Evolutionary conservation across 352 stramenopile genomes (phyloP).

Genomic region (Elongisporangium prolatum): DNA sequence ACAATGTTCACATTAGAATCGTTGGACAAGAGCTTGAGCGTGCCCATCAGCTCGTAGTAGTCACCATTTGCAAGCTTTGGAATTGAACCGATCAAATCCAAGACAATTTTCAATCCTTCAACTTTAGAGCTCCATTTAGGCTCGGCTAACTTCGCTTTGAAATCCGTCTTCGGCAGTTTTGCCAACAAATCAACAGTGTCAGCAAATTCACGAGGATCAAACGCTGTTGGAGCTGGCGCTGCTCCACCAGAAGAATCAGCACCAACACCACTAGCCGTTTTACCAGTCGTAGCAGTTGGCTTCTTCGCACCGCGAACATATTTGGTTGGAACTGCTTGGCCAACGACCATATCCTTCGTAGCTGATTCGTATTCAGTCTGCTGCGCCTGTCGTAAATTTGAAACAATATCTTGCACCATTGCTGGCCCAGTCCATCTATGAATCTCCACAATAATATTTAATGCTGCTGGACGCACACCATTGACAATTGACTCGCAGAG

Average conservation of each 20-base stretch:
- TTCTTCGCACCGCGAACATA: slow-evolving; percentile 61
- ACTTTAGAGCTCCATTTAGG: slow-evolving; percentile 89
- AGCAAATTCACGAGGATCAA: slow-evolving; percentile 82
- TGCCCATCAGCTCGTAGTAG: slow-evolving; percentile 84
- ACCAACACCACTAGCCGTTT: slow-evolving; percentile 4
- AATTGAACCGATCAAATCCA: slow-evolving; percentile 74
- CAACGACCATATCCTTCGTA: slow-evolving; percentile 66
- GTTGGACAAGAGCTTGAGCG: slow-evolving; percentile 70
- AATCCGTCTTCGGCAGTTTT: slow-evolving; percentile 77
- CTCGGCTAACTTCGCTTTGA: slow-evolving; percentile 63
- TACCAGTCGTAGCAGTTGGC: slow-evolving; percentile 10
- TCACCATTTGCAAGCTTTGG: slow-evolving; percentile 84
- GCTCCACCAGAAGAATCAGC: slow-evolving; percentile 4
- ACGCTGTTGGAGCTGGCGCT: slow-evolving; percentile 18
- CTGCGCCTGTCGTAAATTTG: slow-evolving; percentile 74
- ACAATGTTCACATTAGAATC: slow-evolving; percentile 88
- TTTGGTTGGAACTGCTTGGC: slow-evolving; percentile 64
- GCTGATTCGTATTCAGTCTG: slow-evolving; percentile 78
- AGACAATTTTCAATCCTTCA: slow-evolving; percentile 79
- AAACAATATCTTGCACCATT: slow-evolving; percentile 75
- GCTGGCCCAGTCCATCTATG: slow-evolving; percentile 74
- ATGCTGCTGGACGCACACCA: slow-evolving; percentile 64
- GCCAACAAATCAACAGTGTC: slow-evolving; percentile 81
- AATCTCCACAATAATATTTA: slow-evolving; percentile 80
- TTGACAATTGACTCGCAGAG: slow-evolving; percentile 83